Evolutionary conservation across 352 stramenopile genomes (phyloP).

Genomic region (Phytophthora fragariae): DNA sequence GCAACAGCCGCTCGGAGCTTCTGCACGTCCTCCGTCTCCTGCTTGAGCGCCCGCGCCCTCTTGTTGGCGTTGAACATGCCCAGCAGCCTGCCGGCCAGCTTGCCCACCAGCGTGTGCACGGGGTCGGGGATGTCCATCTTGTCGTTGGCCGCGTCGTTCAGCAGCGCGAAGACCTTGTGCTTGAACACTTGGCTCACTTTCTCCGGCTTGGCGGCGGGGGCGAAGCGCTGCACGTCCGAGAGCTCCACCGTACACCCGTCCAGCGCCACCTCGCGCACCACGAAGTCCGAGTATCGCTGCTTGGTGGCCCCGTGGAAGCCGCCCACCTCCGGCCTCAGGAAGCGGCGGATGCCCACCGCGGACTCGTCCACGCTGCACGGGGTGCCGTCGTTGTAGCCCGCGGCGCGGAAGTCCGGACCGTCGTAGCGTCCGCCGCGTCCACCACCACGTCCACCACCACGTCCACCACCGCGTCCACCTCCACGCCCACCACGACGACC

Average conservation of each 20-base stretch:
- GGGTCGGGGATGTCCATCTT: constrained; percentile 45
- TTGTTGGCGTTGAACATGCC: constrained; percentile 75
- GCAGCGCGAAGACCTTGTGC: constrained; percentile 68
- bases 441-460: constrained; percentile 37
- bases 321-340: constrained; percentile 60
- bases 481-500: constrained; percentile 22
- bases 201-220: constrained; percentile 47
- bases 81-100: constrained; percentile 62
- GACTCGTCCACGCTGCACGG: constrained; percentile 80
- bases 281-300: constrained; percentile 93
- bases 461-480: constrained; percentile 13
- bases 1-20: constrained; percentile 54
- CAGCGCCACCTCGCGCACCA: constrained; percentile 87
- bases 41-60: constrained; percentile 39
- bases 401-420: constrained; percentile 55
- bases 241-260: constrained; percentile 66
- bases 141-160: constrained; percentile 53
- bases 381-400: constrained; percentile 80
- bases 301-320: constrained; percentile 91
- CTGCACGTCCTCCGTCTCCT: constrained; percentile 51
- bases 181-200: constrained; percentile 86
- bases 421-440: constrained; percentile 30
- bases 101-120: constrained; percentile 66
- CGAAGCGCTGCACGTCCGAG: constrained; percentile 67
- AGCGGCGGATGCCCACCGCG: constrained; percentile 77